Evolutionary conservation across 2,329 filamentous ascomycete genomes (phyloP).

Genomic region (Atkinsonella hypoxylon): DNA sequence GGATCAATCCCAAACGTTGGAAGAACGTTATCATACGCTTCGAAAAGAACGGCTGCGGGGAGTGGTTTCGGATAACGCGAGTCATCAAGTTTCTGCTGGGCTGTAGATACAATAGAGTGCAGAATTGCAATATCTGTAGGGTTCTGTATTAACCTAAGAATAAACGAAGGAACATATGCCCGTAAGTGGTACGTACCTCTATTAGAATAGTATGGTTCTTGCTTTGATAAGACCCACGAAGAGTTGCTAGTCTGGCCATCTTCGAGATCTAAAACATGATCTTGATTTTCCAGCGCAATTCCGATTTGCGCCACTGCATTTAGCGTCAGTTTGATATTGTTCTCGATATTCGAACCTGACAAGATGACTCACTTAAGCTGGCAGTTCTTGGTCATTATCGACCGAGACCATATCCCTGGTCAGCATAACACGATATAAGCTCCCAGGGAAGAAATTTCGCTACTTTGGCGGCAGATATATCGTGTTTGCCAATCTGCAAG

Average conservation of each 20-base stretch:
- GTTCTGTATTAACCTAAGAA: constrained; percentile 1
- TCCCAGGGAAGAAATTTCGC: neutral
- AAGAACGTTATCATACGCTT: constrained; percentile 69
- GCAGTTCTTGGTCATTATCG: neutral
- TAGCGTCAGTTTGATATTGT: neutral
- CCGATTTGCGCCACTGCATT: constrained; percentile 15
- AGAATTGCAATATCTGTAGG: constrained; percentile 64
- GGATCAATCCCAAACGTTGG: constrained; percentile 55
- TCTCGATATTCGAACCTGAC: neutral
- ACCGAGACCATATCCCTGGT: neutral
- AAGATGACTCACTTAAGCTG: constrained; percentile 1
- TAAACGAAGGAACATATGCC: neutral
- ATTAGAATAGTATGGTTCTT: constrained; percentile 43
- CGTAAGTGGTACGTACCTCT: constrained; percentile 32
- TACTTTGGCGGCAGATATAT: neutral
- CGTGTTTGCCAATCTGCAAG: too few species aligned
- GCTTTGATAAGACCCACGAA: constrained; percentile 1
- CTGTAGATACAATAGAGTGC: constrained; percentile 62
- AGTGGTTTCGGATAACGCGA: constrained; percentile 49
- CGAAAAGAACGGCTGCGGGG: constrained; percentile 67
- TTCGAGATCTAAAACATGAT: neutral
- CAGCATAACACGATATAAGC: neutral
- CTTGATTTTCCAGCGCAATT: neutral
- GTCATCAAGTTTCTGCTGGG: constrained; percentile 49
- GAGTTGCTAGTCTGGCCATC: constrained; percentile 4